A percentile compares a stretch with the other conserved stretches of the same genome.
These are phyloP conservation scores for Ceratocystis papillata DNA, from an alignment of 2,329 filamentous ascomycete genomes.

Conservation along the genomic window DNA sequence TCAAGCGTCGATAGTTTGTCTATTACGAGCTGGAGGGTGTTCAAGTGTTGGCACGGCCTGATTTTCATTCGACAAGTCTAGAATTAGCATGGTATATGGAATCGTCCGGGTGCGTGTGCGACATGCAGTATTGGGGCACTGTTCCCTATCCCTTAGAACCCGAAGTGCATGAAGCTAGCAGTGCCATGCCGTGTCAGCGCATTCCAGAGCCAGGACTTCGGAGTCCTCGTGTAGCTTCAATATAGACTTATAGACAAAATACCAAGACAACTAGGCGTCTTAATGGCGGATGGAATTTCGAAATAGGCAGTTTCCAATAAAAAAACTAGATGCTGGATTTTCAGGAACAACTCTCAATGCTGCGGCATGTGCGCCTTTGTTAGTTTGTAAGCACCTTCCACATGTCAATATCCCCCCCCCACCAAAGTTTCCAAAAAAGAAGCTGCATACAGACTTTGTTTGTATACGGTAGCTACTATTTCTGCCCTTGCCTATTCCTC, in stretches of 20 bases:
- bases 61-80: background rate
- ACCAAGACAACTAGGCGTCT: background rate
- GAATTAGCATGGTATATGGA: too few species aligned
- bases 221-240: background rate
- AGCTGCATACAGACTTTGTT: background rate
- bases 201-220: constrained; percentile 6
- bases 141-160: background rate
- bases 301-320: background rate
- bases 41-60: background rate
- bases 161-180: background rate
- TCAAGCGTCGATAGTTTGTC: background rate
- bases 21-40: background rate
- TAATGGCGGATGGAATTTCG: background rate
- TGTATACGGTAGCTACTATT: background rate
- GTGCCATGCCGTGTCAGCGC: background rate
- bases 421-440: background rate
- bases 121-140: background rate
- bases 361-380: background rate
- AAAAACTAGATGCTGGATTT: background rate
- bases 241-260: background rate
- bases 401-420: background rate
- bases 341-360: background rate
- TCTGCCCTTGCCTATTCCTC: constrained; percentile 14
- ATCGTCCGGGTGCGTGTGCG: background rate
- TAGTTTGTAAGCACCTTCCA: background rate